Evolutionary conservation across 805 yeast species (phyloP).

Genomic region (Teunomyces atbi): DNA sequence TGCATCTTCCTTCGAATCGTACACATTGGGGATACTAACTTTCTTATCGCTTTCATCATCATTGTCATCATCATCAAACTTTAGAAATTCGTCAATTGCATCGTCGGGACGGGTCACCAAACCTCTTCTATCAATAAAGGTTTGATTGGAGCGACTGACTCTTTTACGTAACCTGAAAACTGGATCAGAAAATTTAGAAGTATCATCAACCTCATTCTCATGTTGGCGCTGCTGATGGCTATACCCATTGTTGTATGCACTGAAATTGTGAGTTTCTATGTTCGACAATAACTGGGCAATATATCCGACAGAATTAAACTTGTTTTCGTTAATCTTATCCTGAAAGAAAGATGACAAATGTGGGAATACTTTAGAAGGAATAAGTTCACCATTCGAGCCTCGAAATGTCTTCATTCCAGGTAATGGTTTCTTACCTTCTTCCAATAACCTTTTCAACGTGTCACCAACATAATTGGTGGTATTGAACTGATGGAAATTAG

Average conservation of each 20-base stretch:
- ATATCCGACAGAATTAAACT: constrained; percentile 27
- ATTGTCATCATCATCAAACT: constrained; percentile 36
- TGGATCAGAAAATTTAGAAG: constrained; percentile 43
- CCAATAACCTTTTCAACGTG: constrained; percentile 36
- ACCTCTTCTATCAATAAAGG: constrained; percentile 74
- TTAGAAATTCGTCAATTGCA: constrained; percentile 41
- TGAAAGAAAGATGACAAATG: constrained; percentile 42
- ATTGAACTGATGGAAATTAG: constrained; percentile 64
- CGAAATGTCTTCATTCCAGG: constrained; percentile 46
- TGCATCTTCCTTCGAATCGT: constrained; percentile 46
- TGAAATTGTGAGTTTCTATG: constrained; percentile 38
- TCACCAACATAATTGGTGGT: constrained; percentile 53
- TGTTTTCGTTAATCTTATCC: constrained; percentile 23
- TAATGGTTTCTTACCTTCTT: constrained; percentile 46
- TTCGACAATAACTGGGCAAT: constrained; percentile 39
- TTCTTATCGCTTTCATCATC: constrained; percentile 19
- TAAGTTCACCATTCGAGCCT: constrained; percentile 50
- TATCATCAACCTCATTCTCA: constrained; percentile 18
- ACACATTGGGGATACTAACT: constrained; percentile 28
- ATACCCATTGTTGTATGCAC: constrained; percentile 40
- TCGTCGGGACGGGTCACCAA: constrained; percentile 36
- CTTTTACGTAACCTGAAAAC: constrained; percentile 69
- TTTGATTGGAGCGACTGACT: constrained; percentile 65
- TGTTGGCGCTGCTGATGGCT: constrained; percentile 18
- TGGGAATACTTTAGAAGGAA: constrained; percentile 48